Conservation (phyloP, 2,329 filamentous ascomycete species). For the Sphaerostilbella broomeana region DNA sequence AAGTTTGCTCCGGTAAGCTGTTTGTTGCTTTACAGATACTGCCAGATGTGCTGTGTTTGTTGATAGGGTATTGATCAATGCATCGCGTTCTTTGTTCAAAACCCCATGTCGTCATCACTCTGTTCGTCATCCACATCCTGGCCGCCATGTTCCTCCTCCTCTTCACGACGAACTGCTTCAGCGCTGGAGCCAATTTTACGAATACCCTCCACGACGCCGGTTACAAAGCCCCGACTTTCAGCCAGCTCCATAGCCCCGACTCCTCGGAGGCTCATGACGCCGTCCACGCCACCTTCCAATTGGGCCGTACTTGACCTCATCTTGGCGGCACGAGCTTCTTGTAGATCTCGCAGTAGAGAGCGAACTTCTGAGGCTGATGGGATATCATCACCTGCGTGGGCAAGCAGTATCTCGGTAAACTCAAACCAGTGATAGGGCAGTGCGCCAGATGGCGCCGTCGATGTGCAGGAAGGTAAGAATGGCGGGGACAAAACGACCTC, state of each 20-base stretch:
- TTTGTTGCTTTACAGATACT: too few species aligned
- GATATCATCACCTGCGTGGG: conserved; percentile 79
- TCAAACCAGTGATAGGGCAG: conserved; percentile 96
- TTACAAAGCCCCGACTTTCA: conserved; percentile 77
- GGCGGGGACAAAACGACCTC: conserved; percentile 55
- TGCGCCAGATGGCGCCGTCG: conserved; percentile 58
- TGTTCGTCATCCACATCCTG: conserved; percentile 58
- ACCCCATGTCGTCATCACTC: conserved; percentile 45
- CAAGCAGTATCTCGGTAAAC: conserved; percentile 77
- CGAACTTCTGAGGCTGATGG: conserved; percentile 65
- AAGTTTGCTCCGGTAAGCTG: too few species aligned
- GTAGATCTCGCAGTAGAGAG: conserved; percentile 68
- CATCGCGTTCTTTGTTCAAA: too few species aligned
- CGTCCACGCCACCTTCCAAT: conserved; percentile 63
- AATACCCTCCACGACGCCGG: conserved; percentile 80
- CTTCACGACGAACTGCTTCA: conserved; percentile 70
- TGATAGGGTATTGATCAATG: too few species aligned
- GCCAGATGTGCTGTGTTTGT: too few species aligned
- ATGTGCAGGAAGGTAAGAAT: conserved; percentile 70
- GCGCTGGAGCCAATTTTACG: conserved; percentile 75
- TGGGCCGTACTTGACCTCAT: conserved; percentile 68
- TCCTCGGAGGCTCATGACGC: conserved; percentile 63
- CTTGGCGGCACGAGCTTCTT: conserved; percentile 86
- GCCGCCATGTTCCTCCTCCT: conserved; percentile 61
- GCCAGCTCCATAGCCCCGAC: conserved; percentile 91